These are phyloP conservation scores for Yarrowia deformans DNA, from an alignment of 805 yeast genomes.

Conservation along the genomic window DNA sequence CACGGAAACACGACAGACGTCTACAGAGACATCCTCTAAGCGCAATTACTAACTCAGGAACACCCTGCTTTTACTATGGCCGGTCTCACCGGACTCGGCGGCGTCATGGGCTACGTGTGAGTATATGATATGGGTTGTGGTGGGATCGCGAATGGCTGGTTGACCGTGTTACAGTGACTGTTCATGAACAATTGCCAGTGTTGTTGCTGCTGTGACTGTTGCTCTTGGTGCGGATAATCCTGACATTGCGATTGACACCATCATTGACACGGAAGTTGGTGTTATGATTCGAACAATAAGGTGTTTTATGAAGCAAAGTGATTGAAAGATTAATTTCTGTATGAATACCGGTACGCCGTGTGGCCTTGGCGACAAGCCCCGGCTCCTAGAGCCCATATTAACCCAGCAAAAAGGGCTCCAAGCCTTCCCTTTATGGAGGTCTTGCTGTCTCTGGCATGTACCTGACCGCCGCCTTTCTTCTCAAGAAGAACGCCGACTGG, in stretches of 20 bases:
- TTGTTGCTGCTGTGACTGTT: not conserved
- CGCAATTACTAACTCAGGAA: constrained; percentile 55
- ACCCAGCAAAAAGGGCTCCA: constrained; percentile 64
- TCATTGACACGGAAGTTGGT: not conserved
- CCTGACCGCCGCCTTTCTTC: constrained; percentile 61
- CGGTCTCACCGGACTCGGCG: constrained; percentile 72
- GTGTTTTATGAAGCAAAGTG: not conserved
- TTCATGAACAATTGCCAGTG: not conserved
- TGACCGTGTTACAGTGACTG: not conserved
- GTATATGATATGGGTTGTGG: constrained; percentile 43
- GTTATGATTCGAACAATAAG: not conserved
- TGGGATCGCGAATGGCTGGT: not conserved
- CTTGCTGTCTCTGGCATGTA: constrained; percentile 49
- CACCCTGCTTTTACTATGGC: constrained; percentile 77
- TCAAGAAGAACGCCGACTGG: constrained; percentile 72
- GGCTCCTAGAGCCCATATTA: not conserved
- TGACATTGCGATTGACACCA: not conserved
- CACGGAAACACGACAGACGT: not conserved
- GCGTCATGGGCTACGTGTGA: constrained; percentile 67
- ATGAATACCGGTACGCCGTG: not conserved
- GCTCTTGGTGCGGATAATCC: not conserved
- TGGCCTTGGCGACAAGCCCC: not conserved
- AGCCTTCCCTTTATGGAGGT: constrained; percentile 84
- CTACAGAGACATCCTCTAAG: not conserved
- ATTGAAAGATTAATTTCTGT: not conserved